Evolutionary conservation across 805 yeast genomes (phyloP).

Genomic region (Ogataea pini): DNA sequence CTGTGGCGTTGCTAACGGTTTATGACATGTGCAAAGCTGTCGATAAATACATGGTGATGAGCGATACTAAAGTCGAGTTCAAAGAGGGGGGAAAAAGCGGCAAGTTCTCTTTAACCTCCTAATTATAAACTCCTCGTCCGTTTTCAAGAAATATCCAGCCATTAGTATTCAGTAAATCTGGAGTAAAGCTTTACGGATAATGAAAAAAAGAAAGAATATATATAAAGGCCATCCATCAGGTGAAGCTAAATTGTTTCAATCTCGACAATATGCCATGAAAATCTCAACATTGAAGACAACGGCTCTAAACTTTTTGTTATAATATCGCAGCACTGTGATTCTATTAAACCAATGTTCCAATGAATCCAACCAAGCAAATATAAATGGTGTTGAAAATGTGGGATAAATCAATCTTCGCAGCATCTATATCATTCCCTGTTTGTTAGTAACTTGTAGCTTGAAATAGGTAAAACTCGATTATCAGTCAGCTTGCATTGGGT

Average conservation of each 20-base stretch:
- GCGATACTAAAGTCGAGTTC: slow-evolving; percentile 38
- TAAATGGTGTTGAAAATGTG: slow-evolving; percentile 13
- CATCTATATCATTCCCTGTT: slow-evolving; percentile 11
- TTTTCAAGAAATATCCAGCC: no score
- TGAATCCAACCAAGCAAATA: slow-evolving; percentile 16
- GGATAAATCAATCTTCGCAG: slow-evolving; percentile 12
- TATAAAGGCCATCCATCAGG: background rate
- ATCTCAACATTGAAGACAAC: background rate
- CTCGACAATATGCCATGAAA: background rate
- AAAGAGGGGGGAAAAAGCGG: slow-evolving; percentile 48
- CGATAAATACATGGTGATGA: slow-evolving; percentile 48
- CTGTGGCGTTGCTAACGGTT: slow-evolving; percentile 45
- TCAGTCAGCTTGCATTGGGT: slow-evolving; percentile 13
- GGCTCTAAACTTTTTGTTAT: no score
- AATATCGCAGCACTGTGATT: no score
- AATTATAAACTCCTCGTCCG: no score
- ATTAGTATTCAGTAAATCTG: background rate
- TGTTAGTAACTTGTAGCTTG: slow-evolving; percentile 6
- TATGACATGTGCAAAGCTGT: slow-evolving; percentile 62
- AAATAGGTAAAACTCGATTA: background rate
- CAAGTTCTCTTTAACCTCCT: slow-evolving; percentile 12
- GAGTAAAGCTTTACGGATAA: slow-evolving; percentile 1
- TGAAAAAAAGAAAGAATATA: slow-evolving; percentile 1
- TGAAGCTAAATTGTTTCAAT: background rate
- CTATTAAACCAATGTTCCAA: slow-evolving; percentile 12